Evolutionary conservation across 345 rosid species (phyloP).

Genomic region (Citropsis articulata): DNA sequence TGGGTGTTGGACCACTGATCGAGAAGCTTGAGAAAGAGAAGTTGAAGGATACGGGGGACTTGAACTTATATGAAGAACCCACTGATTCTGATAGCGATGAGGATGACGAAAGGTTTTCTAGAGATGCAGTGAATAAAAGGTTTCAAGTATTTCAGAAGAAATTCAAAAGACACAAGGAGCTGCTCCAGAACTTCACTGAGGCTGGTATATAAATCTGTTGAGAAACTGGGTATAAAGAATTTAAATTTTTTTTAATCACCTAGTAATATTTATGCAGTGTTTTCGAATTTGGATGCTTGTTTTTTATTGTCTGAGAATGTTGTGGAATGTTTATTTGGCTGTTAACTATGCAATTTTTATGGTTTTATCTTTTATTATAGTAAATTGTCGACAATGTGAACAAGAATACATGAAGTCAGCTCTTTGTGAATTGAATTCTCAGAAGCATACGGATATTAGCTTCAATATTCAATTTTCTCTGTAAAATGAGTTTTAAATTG

Average conservation of each 20-base stretch:
- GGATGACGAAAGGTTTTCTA: constrained; percentile 46
- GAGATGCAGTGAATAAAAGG: constrained; percentile 39
- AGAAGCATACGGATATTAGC: background rate
- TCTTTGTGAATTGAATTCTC: background rate
- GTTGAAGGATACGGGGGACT: constrained; percentile 38
- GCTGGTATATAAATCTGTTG: constrained; percentile 40
- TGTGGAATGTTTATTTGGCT: background rate
- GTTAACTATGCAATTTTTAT: background rate
- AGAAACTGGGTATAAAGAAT: background rate
- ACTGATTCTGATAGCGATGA: constrained; percentile 75
- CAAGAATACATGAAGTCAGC: background rate
- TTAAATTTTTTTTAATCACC: background rate
- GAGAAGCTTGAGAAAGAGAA: constrained; percentile 69
- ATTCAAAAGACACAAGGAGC: constrained; percentile 53
- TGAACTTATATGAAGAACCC: constrained; percentile 48
- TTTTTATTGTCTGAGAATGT: background rate
- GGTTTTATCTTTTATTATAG: background rate
- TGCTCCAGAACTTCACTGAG: constrained; percentile 50
- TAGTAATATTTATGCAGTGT: background rate
- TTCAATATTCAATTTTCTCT: background rate
- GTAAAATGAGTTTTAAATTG: background rate
- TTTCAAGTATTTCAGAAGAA: constrained; percentile 49
- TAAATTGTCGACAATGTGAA: background rate
- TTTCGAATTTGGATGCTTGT: background rate
- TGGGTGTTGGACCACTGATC: constrained; percentile 72